These are phyloP conservation scores for Aspergillus sclerotioniger DNA, from an alignment of 495 filamentous ascomycete species.

Conservation along the genomic window DNA sequence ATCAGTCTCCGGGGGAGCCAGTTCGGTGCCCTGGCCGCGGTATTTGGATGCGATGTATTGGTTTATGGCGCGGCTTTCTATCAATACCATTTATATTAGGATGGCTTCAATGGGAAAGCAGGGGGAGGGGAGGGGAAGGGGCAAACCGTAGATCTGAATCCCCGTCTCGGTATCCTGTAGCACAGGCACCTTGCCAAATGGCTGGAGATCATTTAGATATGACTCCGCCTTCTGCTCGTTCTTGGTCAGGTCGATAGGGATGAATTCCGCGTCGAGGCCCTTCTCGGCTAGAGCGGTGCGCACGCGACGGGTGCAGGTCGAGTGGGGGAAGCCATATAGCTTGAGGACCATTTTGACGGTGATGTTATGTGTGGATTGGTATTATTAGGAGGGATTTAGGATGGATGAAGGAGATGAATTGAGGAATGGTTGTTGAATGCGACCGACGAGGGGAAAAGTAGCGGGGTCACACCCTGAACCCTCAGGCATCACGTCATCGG, in stretches of 20 bases:
- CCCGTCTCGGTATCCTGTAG: conserved; percentile 3
- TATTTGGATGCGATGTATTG: conserved; percentile 1
- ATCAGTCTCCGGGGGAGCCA: background rate
- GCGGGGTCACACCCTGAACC: no score
- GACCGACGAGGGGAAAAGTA: no score
- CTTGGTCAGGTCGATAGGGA: background rate
- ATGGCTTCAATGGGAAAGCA: background rate
- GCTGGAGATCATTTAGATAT: background rate
- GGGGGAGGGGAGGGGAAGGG: background rate
- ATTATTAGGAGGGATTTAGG: no score
- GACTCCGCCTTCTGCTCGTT: background rate
- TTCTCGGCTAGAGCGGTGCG: background rate
- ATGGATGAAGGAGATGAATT: no score
- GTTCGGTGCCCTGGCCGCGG: conserved; percentile 3
- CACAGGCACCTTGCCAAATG: conserved; percentile 2
- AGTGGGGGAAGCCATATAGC: background rate
- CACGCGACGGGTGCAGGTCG: conserved; percentile 1
- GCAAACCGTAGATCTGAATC: background rate
- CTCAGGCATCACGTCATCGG: no score
- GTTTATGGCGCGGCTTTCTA: conserved; percentile 1
- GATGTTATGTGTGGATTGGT: background rate
- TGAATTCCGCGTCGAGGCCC: background rate
- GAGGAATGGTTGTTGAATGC: background rate
- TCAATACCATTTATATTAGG: no score
- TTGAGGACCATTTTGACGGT: conserved; percentile 4